Conservation (phyloP, 176 grass and related monocot species). For the Avena sativa region DNA sequence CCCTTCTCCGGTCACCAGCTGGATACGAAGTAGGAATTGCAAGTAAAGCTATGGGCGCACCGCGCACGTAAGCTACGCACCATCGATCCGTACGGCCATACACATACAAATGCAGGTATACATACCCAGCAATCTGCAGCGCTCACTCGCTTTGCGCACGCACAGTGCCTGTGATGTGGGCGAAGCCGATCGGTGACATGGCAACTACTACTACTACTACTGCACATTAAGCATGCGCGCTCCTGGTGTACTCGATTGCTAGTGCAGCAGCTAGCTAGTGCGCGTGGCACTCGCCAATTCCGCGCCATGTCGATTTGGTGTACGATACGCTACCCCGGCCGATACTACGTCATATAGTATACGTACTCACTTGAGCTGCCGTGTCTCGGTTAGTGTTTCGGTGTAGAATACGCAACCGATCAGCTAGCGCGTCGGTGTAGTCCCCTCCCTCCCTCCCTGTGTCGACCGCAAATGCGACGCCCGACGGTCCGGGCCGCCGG, state of each 20-base stretch:
- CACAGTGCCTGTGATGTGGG: neutral
- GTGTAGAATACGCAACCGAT: neutral
- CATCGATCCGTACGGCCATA: neutral
- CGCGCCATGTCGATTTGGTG: neutral
- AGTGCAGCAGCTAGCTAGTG: neutral
- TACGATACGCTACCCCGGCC: neutral
- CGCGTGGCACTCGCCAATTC: neutral
- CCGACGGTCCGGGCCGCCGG: neutral
- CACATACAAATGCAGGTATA: neutral
- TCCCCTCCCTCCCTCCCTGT: neutral
- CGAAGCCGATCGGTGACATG: conserved; percentile 1
- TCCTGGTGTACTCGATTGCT: neutral
- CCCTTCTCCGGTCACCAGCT: neutral
- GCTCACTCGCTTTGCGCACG: neutral
- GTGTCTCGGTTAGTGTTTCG: neutral
- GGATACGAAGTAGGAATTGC: neutral
- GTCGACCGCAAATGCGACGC: no score
- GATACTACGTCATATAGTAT: neutral
- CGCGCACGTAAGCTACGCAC: neutral
- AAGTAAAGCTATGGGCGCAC: neutral
- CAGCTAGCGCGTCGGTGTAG: neutral
- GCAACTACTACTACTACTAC: neutral
- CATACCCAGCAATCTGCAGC: neutral
- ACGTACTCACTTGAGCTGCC: neutral
- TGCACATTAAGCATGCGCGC: neutral